Percentiles rank a stretch among this genome's conserved stretches.
phyloP scores from a whole-genome alignment of 2,329 filamentous ascomycete species.

The Xylariaceae sp. region DNA sequence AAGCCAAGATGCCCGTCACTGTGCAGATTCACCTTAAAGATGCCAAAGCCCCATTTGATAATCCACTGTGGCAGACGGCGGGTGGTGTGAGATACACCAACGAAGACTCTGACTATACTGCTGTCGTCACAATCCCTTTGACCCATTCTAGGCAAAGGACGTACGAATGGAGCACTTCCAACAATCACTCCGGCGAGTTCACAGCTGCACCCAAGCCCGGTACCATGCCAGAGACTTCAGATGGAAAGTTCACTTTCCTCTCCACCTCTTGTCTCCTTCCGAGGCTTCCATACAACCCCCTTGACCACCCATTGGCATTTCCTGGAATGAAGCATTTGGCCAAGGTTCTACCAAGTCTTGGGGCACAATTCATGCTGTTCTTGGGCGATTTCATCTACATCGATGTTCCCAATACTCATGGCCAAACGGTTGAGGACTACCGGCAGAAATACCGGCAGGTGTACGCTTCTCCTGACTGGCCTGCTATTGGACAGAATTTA shows the following conservation, averaged over 20 bases:
- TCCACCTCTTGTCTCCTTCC: constrained; percentile 91
- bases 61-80: constrained; percentile 60
- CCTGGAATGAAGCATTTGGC: constrained; percentile 76
- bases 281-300: constrained; percentile 80
- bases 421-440: constrained; percentile 69
- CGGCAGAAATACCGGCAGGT: constrained; percentile 89
- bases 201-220: constrained; percentile 70
- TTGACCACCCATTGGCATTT: constrained; percentile 78
- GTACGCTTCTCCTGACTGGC: constrained; percentile 95
- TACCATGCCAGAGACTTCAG: constrained; percentile 51
- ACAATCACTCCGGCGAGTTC: constrained; percentile 81
- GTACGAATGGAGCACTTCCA: constrained; percentile 84
- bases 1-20: constrained; percentile 68
- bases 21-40: constrained; percentile 61
- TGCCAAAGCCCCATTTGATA: constrained; percentile 47
- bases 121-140: constrained; percentile 61
- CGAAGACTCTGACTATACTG: constrained; percentile 79
- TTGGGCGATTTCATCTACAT: constrained; percentile 87
- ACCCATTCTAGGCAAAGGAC: constrained; percentile 62
- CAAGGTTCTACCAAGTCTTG: constrained; percentile 64
- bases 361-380: constrained; percentile 76
- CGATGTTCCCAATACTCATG: constrained; percentile 80
- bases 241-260: constrained; percentile 80
- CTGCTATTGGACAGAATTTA: constrained; percentile 66
- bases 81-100: constrained; percentile 63